Conservation (phyloP, 2,329 filamentous ascomycete species). For the Madurella fahalii region DNA sequence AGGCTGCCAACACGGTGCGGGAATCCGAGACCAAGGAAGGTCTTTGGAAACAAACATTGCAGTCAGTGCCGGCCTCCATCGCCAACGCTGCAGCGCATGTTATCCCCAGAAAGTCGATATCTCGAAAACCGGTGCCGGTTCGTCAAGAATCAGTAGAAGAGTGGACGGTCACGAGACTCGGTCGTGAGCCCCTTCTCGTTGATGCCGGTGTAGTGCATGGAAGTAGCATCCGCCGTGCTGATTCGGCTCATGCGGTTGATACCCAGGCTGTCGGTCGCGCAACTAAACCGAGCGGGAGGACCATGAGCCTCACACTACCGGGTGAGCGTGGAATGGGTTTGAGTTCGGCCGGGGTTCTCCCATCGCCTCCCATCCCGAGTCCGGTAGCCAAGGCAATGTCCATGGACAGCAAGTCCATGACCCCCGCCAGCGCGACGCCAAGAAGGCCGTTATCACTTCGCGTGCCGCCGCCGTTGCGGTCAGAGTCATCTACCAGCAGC, state of each 20-base stretch:
- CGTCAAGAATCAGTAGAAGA: conserved; percentile 12
- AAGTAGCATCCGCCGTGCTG: too few species aligned
- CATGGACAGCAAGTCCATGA: conserved; percentile 30
- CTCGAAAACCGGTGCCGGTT: conserved; percentile 31
- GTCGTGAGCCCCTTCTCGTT: conserved; percentile 18
- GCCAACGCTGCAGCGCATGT: conserved; percentile 29
- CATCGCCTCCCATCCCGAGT: conserved; percentile 25
- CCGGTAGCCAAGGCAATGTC: conserved; percentile 27
- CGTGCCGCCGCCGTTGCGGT: conserved; percentile 35
- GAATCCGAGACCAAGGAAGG: conserved; percentile 17
- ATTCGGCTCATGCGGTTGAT: not conserved
- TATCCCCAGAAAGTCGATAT: conserved; percentile 31
- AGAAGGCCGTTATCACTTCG: conserved; percentile 34
- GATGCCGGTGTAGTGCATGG: not conserved
- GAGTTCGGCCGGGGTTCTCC: conserved; percentile 17
- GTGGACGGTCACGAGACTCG: conserved; percentile 2
- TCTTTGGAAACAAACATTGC: conserved; percentile 26
- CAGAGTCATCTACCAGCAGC: conserved; percentile 35
- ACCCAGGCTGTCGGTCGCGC: not conserved
- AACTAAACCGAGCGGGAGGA: conserved; percentile 19
- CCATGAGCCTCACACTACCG: conserved; percentile 32
- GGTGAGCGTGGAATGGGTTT: conserved; percentile 26
- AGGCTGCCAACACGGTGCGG: conserved; percentile 7
- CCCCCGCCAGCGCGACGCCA: conserved; percentile 42
- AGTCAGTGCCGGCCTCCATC: conserved; percentile 25